Evolutionary conservation across 176 grass and related monocot genomes (phyloP), one percentile per base, ranked within the genome.

Genomic region (Lolium multiflorum): DNA sequence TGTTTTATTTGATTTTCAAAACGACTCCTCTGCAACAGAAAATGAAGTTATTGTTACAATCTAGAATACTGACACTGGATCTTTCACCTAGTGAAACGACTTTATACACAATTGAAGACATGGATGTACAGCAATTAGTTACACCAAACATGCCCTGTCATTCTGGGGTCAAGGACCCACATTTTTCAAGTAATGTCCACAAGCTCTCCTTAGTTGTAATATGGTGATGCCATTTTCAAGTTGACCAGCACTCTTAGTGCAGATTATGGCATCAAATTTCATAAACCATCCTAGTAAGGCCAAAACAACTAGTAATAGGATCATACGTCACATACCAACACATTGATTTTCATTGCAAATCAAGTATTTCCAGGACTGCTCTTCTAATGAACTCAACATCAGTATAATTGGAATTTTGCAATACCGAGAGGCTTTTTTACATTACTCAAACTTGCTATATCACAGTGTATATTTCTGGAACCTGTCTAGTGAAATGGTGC

Each of bases 1-100:
- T 96, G 94, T 22, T 96, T 92, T 90, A 99, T 94, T 87, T 99
- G 94, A 82, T 92, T 91, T 84, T 94, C 94, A 90, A 99, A 99
- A 71, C 97, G 92, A 83, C 9, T 82, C 84, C 97, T 99, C 97
- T 96, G 89, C 22, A 15, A 86, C 25, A 88, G 65, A 71, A 82
- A 74, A 61, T 22, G 6, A 82, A 41, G 28, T 69, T 37, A 60
- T 66, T 21, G 38, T 48, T 66, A 82, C 48, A 79, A 62, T 41
- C 60, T 60, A 69, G 39, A 37, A 55, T 85, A 3, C n/a, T 38
- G 28, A 6, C 66, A 37, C 37, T 2, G n/a, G 44, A 84, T 72
- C 17, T 74, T 39, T 80, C 26, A 51, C 66, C 35, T 43, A 37
- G 48, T 31, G 22, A 83, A 59, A 62, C 79, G 9, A 87, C n/a